These are phyloP conservation scores for Piper longum DNA, from an alignment of 164 flowering plant species.

Conservation along the genomic window DNA sequence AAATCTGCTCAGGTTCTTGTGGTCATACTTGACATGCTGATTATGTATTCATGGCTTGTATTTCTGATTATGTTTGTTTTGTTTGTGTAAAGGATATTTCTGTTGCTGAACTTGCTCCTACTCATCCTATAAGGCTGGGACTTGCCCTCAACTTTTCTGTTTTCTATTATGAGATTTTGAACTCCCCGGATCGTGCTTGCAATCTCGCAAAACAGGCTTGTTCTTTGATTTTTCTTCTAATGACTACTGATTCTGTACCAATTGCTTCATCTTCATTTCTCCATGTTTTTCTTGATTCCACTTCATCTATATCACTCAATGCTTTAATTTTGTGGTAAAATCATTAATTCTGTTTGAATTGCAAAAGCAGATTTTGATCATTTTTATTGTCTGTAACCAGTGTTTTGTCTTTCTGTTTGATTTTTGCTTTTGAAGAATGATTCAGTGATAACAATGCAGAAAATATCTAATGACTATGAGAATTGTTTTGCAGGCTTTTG, in stretches of 20 bases:
- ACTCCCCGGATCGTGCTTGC: conserved; percentile 91
- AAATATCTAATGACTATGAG: no score
- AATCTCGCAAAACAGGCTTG: conserved; percentile 49
- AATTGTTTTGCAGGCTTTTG: conserved; percentile 47
- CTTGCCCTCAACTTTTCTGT: conserved; percentile 78
- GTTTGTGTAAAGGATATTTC: conserved; percentile 17
- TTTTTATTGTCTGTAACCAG: no score
- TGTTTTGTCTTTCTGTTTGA: not conserved
- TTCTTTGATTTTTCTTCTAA: not conserved
- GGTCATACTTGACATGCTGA: conserved; percentile 32
- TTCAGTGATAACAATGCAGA: not conserved
- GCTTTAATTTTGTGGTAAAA: no score
- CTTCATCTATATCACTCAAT: no score
- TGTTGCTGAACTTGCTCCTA: conserved; percentile 62
- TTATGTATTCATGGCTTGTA: no score
- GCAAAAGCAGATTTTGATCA: no score
- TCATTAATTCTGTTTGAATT: no score
- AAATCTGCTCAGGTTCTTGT: conserved; percentile 22
- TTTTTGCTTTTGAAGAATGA: not conserved
- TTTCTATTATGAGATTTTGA: conserved; percentile 75
- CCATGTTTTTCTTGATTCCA: no score
- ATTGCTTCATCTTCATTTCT: no score
- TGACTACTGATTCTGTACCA: not conserved
- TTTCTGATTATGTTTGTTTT: conserved; percentile 38
- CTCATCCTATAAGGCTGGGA: conserved; percentile 79